These are phyloP conservation scores for Ustilago shanxiensis DNA, from an alignment of 1,284 basidiomycete genomes.

Conservation along the genomic window DNA sequence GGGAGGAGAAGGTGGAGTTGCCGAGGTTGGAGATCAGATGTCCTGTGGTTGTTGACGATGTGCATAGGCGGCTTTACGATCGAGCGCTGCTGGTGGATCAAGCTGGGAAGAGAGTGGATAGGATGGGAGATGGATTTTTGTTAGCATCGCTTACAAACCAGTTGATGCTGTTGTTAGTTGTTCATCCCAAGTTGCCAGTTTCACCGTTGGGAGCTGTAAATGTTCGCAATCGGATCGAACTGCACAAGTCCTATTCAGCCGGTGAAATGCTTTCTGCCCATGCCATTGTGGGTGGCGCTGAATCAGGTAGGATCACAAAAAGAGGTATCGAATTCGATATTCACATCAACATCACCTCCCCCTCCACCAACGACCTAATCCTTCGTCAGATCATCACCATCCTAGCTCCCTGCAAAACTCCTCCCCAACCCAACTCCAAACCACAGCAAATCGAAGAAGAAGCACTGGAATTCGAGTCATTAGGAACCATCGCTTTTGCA, in stretches of 20 bases:
- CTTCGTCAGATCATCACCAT: constrained; percentile 35
- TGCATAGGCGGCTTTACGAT: constrained; percentile 9
- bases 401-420: constrained; percentile 17
- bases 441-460: not conserved
- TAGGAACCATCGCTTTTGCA: constrained; percentile 8
- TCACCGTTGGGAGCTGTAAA: constrained; percentile 34
- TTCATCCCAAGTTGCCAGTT: constrained; percentile 31
- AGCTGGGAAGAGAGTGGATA: not conserved
- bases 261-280: constrained; percentile 8
- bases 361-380: not conserved
- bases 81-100: not conserved
- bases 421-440: not conserved
- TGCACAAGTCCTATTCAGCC: not conserved
- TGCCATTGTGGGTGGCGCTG: constrained; percentile 23
- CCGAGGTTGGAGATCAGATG: constrained; percentile 22
- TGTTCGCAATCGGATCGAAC: constrained; percentile 33
- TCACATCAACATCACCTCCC: constrained; percentile 20
- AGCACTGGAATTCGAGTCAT: not conserved
- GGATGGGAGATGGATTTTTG: constrained; percentile 14
- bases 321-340: constrained; percentile 37
- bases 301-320: constrained; percentile 13
- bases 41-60: constrained; percentile 2
- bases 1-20: constrained; percentile 14
- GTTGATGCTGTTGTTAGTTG: constrained; percentile 37
- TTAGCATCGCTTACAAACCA: constrained; percentile 33